These are phyloP conservation scores for Coniella lustricola DNA, from an alignment of 2,329 filamentous ascomycete genomes.

Conservation along the genomic window DNA sequence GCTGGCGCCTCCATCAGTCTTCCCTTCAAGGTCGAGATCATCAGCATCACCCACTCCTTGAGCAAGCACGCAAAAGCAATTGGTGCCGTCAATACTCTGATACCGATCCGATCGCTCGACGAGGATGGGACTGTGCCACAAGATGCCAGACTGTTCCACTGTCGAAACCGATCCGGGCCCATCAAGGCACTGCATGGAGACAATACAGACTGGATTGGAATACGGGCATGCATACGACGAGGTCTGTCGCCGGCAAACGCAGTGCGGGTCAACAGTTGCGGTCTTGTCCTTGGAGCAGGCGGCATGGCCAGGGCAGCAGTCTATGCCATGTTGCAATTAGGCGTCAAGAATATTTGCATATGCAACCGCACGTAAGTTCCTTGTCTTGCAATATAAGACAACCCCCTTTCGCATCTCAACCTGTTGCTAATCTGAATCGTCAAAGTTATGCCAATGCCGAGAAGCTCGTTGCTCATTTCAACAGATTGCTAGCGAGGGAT, in stretches of 20 bases:
- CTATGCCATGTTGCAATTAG: conserved; percentile 71
- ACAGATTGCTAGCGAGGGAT: conserved; percentile 41
- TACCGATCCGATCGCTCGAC: conserved; percentile 59
- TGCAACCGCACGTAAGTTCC: conserved; percentile 60
- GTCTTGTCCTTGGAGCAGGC: conserved; percentile 57
- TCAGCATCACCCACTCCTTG: conserved; percentile 60
- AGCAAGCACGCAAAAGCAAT: conserved; percentile 69
- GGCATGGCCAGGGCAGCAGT: conserved; percentile 74
- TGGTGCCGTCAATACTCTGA: conserved; percentile 68
- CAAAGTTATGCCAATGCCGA: conserved; percentile 49
- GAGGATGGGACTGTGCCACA: conserved; percentile 50
- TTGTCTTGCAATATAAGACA: too few relatives aligned
- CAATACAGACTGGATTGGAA: conserved; percentile 78
- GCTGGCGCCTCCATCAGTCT: conserved; percentile 66
- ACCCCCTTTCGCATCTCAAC: too few relatives aligned
- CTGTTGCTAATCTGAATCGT: not conserved
- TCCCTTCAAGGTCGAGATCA: conserved; percentile 69
- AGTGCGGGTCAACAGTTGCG: conserved; percentile 47
- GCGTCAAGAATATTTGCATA: conserved; percentile 68
- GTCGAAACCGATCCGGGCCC: conserved; percentile 56
- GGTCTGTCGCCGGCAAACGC: conserved; percentile 67
- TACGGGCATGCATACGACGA: conserved; percentile 63
- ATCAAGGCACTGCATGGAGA: conserved; percentile 68
- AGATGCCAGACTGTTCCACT: conserved; percentile 44
- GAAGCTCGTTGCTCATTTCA: conserved; percentile 63